Evolutionary conservation across 2,329 filamentous ascomycete genomes (phyloP), one percentile per base, ranked within the genome.

Genomic region (Verticillium isaacii): DNA sequence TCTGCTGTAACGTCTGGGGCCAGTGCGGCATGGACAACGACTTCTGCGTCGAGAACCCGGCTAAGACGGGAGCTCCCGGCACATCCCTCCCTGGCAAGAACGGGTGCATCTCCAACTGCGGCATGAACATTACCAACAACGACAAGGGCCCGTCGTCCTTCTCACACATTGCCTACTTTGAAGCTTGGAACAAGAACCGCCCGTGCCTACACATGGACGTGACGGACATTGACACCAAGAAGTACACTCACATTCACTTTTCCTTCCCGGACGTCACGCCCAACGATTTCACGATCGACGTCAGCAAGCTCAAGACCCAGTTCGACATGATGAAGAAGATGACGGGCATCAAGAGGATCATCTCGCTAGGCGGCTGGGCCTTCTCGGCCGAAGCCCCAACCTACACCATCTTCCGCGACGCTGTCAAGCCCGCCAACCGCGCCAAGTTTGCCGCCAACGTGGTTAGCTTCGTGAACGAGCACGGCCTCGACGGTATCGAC

Each of bases 1-100:
- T 68, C 9, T 73, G 69, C 62, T 71, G 71, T 62, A 66, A 77
- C 61, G 69, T 72, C 45, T 79, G 77, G 70, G 81, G 80, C 0
- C 72, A 78, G 57, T 83, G 81, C 29, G 80, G 80, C 5, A 73
- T 73, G 1, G 78, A 77, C 0, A 64, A 65, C 1, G 78, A 78
- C 15, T 82, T 81, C 65, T 84, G 80, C 34, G 34, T 37, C 5
- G 32, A 56, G 29, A 19, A 29, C n/a, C 57, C 50, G 15, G 50
- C 58, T 2, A 55, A 66, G n/a, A 71, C 67, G 7, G 62, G 61
- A 5, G 61, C 62, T 8, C 68, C 67, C 0, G 67, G 68, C 14
- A 67, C 68, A 1, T 58, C 62, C 3, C 54, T 57, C 23, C 66
- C 66, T 11, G 68, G 64, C n/a, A 66, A 62, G 7, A 68, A 69